A percentile compares a stretch with the other conserved stretches of the same genome.
These are phyloP conservation scores for Cladosporium oxysporum DNA, from an alignment of 2,329 filamentous ascomycete species.

Conservation along the genomic window DNA sequence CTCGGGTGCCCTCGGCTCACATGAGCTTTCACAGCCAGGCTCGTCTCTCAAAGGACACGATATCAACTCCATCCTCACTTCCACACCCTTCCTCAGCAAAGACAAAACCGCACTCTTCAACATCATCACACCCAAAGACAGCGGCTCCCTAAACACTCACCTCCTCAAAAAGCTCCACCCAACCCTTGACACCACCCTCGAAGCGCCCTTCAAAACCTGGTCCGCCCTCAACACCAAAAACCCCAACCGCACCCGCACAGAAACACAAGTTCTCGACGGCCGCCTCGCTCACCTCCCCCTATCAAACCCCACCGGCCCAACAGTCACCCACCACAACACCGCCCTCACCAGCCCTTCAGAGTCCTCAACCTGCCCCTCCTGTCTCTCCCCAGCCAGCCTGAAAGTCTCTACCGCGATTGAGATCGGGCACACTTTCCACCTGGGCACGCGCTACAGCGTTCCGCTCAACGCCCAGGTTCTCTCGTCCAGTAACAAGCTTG, in stretches of 20 bases:
- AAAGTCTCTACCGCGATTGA: conserved; percentile 75
- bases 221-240: conserved; percentile 15
- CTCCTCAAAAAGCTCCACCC: conserved; percentile 67
- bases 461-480: conserved; percentile 67
- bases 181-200: conserved; percentile 70
- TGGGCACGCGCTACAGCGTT: conserved; percentile 83
- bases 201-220: conserved; percentile 44
- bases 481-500: conserved; percentile 40
- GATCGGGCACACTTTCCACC: conserved; percentile 90
- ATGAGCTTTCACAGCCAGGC: not conserved
- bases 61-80: conserved; percentile 4
- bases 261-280: conserved; percentile 22
- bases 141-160: conserved; percentile 55
- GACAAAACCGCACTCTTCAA: conserved; percentile 70
- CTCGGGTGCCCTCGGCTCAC: not conserved
- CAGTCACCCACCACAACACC: conserved; percentile 40
- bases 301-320: not conserved
- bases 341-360: conserved; percentile 66
- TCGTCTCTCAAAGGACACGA: not conserved
- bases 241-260: conserved; percentile 22
- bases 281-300: conserved; percentile 16
- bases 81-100: conserved; percentile 52
- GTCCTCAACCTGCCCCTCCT: conserved; percentile 74
- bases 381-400: conserved; percentile 60
- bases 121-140: conserved; percentile 51